Percentiles rank a stretch among this genome's conserved stretches.
These are phyloP conservation scores for Erythrophleum ivorense DNA, from an alignment of 331 rosid genomes.

Conservation along the genomic window DNA sequence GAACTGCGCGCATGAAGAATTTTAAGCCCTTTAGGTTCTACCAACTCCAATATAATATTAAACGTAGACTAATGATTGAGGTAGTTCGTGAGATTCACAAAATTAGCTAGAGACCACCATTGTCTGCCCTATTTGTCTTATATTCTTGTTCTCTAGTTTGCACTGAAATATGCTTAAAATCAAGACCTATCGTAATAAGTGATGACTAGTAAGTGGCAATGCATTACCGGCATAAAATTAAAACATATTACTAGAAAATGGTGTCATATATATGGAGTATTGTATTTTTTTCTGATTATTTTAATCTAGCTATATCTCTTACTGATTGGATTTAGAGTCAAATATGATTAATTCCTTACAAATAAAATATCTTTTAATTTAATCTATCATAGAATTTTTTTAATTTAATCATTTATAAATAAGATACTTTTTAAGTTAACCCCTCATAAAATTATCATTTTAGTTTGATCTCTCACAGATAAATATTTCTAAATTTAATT, in stretches of 20 bases:
- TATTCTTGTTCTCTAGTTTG: slow-evolving; percentile 5
- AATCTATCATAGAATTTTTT: too few species aligned
- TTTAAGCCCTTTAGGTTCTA: neutral
- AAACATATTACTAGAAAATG: neutral
- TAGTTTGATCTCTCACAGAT: too few species aligned
- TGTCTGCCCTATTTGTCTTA: neutral
- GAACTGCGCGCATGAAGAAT: neutral
- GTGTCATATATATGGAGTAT: neutral
- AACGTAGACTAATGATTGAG: neutral
- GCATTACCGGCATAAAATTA: neutral
- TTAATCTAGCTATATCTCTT: neutral
- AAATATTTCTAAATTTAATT: too few species aligned
- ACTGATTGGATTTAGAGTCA: neutral
- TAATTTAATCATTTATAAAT: too few species aligned
- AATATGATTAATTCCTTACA: too few species aligned
- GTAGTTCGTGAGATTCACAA: slow-evolving; percentile 15
- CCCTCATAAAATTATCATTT: too few species aligned
- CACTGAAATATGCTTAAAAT: neutral
- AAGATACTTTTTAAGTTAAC: too few species aligned
- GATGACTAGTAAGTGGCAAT: neutral
- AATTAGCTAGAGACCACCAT: neutral
- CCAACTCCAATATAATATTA: slow-evolving; percentile 4
- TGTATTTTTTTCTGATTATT: neutral
- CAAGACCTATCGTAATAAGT: neutral
- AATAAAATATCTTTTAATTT: too few species aligned